Evolutionary conservation across 2,329 filamentous ascomycete genomes (phyloP).

Genomic region (Aspergillus pseudonomiae): DNA sequence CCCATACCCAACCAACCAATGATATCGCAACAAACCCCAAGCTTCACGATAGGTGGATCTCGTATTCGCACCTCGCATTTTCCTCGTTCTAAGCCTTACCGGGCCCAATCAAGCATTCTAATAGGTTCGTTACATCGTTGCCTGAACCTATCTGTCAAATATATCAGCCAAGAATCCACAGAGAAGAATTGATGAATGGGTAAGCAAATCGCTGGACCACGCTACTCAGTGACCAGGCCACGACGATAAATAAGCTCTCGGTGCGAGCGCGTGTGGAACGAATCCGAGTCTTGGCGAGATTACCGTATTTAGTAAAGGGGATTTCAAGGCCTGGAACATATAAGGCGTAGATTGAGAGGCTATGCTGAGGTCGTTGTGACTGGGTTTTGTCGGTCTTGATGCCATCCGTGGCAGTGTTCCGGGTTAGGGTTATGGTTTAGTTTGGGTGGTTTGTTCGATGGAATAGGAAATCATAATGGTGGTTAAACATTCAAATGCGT

Average conservation of each 20-base stretch:
- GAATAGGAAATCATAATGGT: no score
- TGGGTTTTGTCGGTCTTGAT: no score
- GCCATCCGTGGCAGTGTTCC: no score
- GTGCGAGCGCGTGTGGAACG: neutral
- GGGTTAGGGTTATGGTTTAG: no score
- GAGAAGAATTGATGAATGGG: neutral
- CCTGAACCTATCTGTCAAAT: neutral
- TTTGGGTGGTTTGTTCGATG: no score
- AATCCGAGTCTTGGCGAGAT: neutral
- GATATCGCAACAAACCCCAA: neutral
- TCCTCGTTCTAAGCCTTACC: neutral
- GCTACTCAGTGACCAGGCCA: neutral
- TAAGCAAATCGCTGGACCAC: neutral
- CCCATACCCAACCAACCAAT: neutral
- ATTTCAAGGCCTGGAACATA: no score
- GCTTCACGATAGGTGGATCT: neutral
- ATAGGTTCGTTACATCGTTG: neutral
- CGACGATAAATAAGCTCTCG: neutral
- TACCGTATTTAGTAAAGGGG: neutral
- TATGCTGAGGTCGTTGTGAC: no score
- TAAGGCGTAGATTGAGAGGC: no score
- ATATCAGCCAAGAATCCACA: neutral
- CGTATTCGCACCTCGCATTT: conserved; percentile 5
- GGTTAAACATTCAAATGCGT: no score
- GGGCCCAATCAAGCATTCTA: neutral